A percentile compares a stretch with the other conserved stretches of the same genome.
These are phyloP conservation scores for Bipolaris oryzae DNA, from an alignment of 2,329 filamentous ascomycete genomes.

Conservation along the genomic window DNA sequence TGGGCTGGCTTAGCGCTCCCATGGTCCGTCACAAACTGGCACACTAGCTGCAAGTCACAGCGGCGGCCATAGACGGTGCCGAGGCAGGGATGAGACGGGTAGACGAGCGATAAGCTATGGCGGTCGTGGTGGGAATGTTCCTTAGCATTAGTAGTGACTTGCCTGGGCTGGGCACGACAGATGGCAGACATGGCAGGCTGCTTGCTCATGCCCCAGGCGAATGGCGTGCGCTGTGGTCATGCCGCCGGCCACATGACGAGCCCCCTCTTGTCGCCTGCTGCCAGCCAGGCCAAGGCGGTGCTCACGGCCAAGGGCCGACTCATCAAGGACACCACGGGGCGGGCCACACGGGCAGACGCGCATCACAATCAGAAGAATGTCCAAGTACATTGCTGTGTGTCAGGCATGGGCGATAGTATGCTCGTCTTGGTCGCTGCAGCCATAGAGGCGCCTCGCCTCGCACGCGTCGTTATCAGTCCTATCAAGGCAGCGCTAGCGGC, in stretches of 20 bases:
- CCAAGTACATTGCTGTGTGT: no score
- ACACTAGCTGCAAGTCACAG: background rate
- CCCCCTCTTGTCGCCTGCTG: background rate
- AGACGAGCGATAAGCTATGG: background rate
- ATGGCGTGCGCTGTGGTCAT: constrained; percentile 38
- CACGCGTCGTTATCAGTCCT: constrained; percentile 13
- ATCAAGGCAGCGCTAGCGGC: constrained; percentile 6
- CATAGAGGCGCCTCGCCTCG: background rate
- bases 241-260: constrained; percentile 29
- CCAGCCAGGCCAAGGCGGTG: background rate
- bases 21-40: background rate
- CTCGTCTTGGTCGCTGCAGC: background rate
- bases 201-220: constrained; percentile 24
- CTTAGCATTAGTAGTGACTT: no score
- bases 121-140: no score
- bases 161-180: background rate
- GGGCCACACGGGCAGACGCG: background rate
- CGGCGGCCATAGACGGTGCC: background rate
- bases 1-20: background rate
- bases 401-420: background rate
- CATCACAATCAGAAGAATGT: background rate
- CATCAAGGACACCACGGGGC: background rate
- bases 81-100: background rate
- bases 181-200: constrained; percentile 19
- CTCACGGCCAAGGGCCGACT: background rate